These are phyloP conservation scores for Straminergon stramineum DNA, from an alignment of 225 moss, liverwort and hornwort species.

Conservation along the genomic window DNA sequence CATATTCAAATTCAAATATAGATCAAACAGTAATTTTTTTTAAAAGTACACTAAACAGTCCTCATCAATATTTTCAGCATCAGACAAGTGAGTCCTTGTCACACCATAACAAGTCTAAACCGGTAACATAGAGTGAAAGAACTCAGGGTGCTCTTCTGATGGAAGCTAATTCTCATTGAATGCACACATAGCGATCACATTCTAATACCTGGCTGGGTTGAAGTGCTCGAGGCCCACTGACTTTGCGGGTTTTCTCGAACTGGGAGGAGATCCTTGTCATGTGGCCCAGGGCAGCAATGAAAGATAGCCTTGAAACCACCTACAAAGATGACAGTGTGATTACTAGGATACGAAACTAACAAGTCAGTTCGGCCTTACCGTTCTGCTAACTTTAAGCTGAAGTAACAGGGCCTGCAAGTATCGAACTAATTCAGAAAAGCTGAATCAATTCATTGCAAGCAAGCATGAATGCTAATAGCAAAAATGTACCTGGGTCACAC, in stretches of 20 bases:
- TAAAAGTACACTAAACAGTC: background rate
- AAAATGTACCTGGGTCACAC: conserved; percentile 81
- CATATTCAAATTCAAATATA: background rate
- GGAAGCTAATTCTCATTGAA: background rate
- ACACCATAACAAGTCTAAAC: background rate
- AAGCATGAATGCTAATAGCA: background rate
- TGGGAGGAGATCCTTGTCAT: conserved; percentile 99
- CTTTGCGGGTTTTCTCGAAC: conserved; percentile 99
- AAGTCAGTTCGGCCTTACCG: background rate
- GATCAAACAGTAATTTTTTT: background rate
- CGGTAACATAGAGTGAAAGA: background rate
- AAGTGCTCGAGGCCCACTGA: conserved; percentile 96
- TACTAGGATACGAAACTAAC: background rate
- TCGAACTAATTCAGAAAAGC: background rate
- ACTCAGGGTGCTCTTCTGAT: background rate
- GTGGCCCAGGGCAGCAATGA: conserved; percentile 97
- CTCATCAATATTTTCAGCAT: background rate
- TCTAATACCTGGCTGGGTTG: conserved; percentile 88
- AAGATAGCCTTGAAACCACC: conserved; percentile 98
- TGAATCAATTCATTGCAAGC: background rate
- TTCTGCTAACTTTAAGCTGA: background rate
- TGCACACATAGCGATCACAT: background rate
- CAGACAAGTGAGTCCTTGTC: background rate
- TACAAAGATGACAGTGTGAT: conserved; percentile 1
- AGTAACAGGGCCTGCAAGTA: background rate